These are phyloP conservation scores for Fusarium pilosicola DNA, from an alignment of 2,329 filamentous ascomycete species.

Conservation along the genomic window DNA sequence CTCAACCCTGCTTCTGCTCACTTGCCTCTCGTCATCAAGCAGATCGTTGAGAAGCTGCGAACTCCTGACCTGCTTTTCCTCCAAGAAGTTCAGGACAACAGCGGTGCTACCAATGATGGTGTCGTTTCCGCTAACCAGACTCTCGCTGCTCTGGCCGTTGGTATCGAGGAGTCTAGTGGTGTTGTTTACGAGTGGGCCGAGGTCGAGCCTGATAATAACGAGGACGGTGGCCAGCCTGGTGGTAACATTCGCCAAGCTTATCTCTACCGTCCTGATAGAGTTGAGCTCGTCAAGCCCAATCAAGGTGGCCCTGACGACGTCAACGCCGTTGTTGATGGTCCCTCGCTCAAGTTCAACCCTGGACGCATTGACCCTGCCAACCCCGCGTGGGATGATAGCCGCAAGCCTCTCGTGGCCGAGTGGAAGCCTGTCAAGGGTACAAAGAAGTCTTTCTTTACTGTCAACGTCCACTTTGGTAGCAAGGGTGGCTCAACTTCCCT, in stretches of 20 bases:
- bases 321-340: conserved; percentile 65
- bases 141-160: conserved; percentile 63
- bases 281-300: conserved; percentile 69
- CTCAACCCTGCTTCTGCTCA: conserved; percentile 65
- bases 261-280: conserved; percentile 69
- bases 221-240: conserved; percentile 73
- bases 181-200: conserved; percentile 69
- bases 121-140: conserved; percentile 66
- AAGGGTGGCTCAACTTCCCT: conserved; percentile 74
- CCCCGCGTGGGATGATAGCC: conserved; percentile 66
- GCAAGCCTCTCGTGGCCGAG: conserved; percentile 74
- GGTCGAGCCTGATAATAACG: conserved; percentile 67
- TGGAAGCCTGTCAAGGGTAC: conserved; percentile 68
- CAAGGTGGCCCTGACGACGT: conserved; percentile 64
- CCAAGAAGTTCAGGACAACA: conserved; percentile 77
- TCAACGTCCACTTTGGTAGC: conserved; percentile 75
- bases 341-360: conserved; percentile 73
- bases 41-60: conserved; percentile 72
- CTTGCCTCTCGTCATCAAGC: conserved; percentile 67
- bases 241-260: conserved; percentile 79
- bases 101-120: conserved; percentile 69
- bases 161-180: conserved; percentile 60
- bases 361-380: conserved; percentile 73
- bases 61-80: conserved; percentile 74
- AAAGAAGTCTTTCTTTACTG: conserved; percentile 70